Conservation (phyloP, 345 rosid species). For the Citrus mangshanensis region DNA sequence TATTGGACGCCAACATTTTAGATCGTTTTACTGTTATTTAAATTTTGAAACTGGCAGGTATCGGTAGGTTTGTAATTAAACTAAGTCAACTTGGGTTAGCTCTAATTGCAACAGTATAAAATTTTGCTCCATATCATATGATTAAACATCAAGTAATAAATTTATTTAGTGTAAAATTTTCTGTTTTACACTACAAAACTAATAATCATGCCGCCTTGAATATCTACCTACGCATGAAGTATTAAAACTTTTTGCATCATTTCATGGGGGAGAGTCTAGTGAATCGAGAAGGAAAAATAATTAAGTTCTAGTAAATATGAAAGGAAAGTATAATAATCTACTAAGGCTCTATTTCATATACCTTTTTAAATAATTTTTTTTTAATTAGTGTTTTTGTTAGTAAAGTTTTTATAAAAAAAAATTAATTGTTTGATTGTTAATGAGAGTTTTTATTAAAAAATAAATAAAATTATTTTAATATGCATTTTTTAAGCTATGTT, state of each 20-base stretch:
- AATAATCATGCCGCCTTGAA: no score
- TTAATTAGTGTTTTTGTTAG: fast-evolving
- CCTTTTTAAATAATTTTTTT: fast-evolving
- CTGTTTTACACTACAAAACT: no score
- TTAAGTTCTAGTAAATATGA: not conserved
- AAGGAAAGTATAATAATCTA: constrained; percentile 1
- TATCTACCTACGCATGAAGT: no score
- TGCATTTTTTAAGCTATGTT: no score
- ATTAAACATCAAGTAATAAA: not conserved
- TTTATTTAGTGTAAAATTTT: not conserved
- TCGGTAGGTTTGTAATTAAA: not conserved
- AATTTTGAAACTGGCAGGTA: not conserved
- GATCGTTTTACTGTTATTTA: not conserved
- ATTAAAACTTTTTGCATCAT: not conserved
- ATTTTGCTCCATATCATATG: no score
- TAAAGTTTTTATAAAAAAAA: no score
- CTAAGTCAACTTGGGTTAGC: not conserved
- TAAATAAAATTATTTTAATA: no score
- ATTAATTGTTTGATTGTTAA: no score
- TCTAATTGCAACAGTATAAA: no score
- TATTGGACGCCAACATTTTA: not conserved
- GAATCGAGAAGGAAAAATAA: not conserved
- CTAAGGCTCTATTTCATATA: no score
- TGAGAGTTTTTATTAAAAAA: no score
- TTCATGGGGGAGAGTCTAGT: not conserved